Evolutionary conservation across 192 early-diverging fungal genomes (phyloP).

Genomic region (Entomortierella beljakovae): DNA sequence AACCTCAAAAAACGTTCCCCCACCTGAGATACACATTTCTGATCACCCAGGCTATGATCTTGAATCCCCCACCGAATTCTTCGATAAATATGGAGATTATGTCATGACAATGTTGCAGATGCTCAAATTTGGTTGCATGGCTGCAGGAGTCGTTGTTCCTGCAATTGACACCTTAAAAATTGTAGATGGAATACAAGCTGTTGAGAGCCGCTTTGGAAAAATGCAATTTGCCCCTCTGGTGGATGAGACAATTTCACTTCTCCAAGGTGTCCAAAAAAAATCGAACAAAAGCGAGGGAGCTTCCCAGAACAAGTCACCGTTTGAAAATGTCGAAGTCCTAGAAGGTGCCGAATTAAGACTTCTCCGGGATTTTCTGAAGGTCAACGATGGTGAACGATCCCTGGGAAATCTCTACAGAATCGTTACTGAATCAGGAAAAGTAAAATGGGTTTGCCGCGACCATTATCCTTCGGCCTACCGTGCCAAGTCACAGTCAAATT

Average conservation of each 20-base stretch:
- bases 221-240: neutral
- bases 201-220: neutral
- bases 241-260: constrained; percentile 15
- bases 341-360: constrained; percentile 20
- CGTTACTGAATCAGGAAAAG: constrained; percentile 9
- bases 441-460: constrained; percentile 30
- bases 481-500: too few relatives aligned
- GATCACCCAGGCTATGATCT: constrained; percentile 28
- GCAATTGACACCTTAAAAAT: neutral
- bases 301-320: neutral
- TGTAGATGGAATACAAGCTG: neutral
- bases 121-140: constrained; percentile 2
- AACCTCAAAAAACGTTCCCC: neutral
- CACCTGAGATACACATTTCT: constrained; percentile 22
- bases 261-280: neutral
- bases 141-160: constrained; percentile 1
- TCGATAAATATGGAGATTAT: constrained; percentile 32
- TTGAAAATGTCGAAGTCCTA: constrained; percentile 10
- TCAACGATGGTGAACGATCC: neutral
- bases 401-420: constrained; percentile 24
- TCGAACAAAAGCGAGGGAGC: neutral
- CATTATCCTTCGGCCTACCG: constrained; percentile 15
- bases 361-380: constrained; percentile 2
- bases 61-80: constrained; percentile 24
- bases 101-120: constrained; percentile 14